These are phyloP conservation scores for Coemansia sp. DNA, from an alignment of 192 early-diverging fungal species.

Conservation along the genomic window DNA sequence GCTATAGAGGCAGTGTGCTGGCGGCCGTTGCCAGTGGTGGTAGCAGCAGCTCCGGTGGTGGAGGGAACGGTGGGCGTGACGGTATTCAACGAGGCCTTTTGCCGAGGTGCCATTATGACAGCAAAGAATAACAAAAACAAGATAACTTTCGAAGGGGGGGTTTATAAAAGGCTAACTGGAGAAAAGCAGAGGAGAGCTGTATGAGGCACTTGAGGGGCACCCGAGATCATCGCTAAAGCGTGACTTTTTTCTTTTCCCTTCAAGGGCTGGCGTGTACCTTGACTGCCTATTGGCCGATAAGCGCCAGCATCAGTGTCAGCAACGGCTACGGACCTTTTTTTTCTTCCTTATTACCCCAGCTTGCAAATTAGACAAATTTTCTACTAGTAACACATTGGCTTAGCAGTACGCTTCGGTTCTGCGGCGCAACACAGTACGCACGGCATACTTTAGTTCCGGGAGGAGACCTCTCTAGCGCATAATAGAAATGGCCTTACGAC, in stretches of 20 bases:
- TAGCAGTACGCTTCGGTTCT: no score
- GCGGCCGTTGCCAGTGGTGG: not conserved
- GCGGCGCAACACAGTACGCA: not conserved
- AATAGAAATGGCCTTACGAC: not conserved
- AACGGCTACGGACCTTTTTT: not conserved
- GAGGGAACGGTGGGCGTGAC: not conserved
- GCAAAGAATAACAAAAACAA: not conserved
- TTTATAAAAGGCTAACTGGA: not conserved
- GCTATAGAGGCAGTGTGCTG: not conserved
- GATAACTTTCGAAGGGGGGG: not conserved
- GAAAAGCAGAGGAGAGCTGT: not conserved
- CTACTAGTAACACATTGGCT: not conserved
- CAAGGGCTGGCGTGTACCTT: not conserved
- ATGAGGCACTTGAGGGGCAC: no score
- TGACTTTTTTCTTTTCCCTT: no score
- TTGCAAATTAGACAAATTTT: not conserved
- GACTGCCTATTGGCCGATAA: not conserved
- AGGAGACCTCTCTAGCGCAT: not conserved
- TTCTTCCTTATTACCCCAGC: not conserved
- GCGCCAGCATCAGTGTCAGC: not conserved
- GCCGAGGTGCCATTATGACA: slow-evolving; percentile 15
- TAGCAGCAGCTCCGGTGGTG: not conserved
- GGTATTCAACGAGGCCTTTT: slow-evolving; percentile 4
- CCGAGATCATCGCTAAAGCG: no score
- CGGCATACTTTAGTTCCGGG: not conserved